These are phyloP conservation scores for Buddleja alternifolia DNA, from an alignment of 257 asterid species.

Conservation along the genomic window DNA sequence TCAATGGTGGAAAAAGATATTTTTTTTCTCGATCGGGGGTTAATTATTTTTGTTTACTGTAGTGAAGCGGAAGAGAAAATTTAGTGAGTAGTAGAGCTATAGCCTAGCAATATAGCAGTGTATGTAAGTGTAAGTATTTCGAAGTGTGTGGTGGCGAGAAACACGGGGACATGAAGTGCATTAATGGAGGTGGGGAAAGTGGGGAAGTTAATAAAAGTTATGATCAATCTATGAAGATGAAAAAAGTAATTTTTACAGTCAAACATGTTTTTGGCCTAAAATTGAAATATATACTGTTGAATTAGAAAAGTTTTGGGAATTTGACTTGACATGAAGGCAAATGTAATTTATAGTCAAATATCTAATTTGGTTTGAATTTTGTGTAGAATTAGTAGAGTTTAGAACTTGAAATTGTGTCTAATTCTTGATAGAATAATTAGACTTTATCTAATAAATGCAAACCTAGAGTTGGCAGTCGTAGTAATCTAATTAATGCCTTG, in stretches of 20 bases:
- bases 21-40: constrained; percentile 12
- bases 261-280: neutral
- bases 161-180: constrained; percentile 41
- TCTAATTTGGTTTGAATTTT: too few species aligned
- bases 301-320: too few species aligned
- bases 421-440: neutral
- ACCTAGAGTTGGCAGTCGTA: too few species aligned
- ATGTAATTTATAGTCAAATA: too few species aligned
- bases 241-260: neutral
- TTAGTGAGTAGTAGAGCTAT: constrained; percentile 4
- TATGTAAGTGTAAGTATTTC: neutral
- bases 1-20: constrained; percentile 1
- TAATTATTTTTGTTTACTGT: neutral
- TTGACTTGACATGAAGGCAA: too few species aligned
- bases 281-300: too few species aligned
- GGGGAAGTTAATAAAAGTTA: constrained; percentile 39
- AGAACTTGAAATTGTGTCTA: too few species aligned
- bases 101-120: too few species aligned
- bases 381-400: too few species aligned
- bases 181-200: constrained; percentile 50
- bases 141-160: constrained; percentile 39
- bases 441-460: too few species aligned
- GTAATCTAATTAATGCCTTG: too few species aligned
- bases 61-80: neutral
- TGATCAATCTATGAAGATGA: neutral